Conservation (phyloP, 1,284 basidiomycete genomes). For the Ustanciosporium gigantosporum region DNA sequence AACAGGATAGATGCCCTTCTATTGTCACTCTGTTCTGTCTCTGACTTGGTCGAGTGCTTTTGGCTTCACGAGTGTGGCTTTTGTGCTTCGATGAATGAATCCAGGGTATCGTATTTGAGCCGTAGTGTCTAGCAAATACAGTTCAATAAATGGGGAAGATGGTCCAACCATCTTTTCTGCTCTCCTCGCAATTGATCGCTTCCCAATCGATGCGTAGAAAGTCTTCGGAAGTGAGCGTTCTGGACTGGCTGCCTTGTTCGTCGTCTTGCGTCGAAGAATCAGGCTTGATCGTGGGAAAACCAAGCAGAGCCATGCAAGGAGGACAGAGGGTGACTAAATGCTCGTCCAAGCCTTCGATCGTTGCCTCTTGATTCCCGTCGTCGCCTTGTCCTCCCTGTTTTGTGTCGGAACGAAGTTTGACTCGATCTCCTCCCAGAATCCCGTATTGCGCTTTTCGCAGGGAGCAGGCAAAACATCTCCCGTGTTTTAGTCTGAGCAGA, state of each 20-base stretch:
- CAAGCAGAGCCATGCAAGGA: conserved; percentile 22
- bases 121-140: too few species aligned
- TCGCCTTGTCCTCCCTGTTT: too few species aligned
- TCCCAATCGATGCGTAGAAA: conserved; percentile 18
- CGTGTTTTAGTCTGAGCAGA: conserved; percentile 17
- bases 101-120: too few species aligned
- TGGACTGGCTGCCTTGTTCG: neutral
- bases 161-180: conserved; percentile 15
- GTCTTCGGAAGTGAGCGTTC: conserved; percentile 1
- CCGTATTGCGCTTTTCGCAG: conserved; percentile 33
- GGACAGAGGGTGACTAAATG: conserved; percentile 23
- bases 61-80: too few species aligned
- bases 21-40: too few species aligned
- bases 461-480: conserved; percentile 30
- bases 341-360: conserved; percentile 14
- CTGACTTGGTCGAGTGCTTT: too few species aligned
- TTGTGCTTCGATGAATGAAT: too few species aligned
- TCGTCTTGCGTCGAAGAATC: neutral
- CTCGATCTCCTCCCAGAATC: conserved; percentile 24
- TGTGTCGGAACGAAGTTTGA: conserved; percentile 6
- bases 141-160: conserved; percentile 26
- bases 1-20: too few species aligned
- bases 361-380: neutral
- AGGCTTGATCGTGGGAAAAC: conserved; percentile 11
- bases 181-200: conserved; percentile 2